phyloP scores from a whole-genome alignment of 163 green algal species.

The Chlorella variabilis region DNA sequence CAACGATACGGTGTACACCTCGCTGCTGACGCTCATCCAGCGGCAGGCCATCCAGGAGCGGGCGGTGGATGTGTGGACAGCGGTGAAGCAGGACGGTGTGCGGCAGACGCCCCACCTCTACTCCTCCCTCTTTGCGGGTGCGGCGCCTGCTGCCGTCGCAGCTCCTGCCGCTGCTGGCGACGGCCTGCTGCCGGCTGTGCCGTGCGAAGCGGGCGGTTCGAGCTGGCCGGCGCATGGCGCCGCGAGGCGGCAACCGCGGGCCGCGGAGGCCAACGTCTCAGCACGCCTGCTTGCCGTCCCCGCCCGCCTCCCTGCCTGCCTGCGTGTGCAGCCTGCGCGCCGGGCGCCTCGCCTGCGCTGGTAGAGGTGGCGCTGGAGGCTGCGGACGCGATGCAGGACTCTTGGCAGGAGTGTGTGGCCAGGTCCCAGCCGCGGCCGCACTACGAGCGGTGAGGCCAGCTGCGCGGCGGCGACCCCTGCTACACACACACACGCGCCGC shows the following conservation, averaged over 20 bases:
- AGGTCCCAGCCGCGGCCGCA: too few species aligned
- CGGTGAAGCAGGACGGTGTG: constrained; percentile 47
- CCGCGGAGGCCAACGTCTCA: too few species aligned
- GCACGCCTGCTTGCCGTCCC: too few species aligned
- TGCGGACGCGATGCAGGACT: constrained; percentile 18
- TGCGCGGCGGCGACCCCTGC: too few species aligned
- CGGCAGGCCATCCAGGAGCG: constrained; percentile 46
- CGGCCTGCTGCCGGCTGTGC: too few species aligned
- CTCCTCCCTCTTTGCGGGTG: constrained; percentile 48
- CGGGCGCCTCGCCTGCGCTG: constrained; percentile 42
- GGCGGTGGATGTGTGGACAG: constrained; percentile 61
- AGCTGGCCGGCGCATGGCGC: too few species aligned
- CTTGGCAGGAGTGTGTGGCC: background rate
- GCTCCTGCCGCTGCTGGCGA: too few species aligned
- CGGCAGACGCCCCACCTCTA: constrained; percentile 47
- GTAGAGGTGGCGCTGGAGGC: constrained; percentile 36
- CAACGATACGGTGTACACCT: constrained; percentile 11
- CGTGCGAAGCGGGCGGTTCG: too few species aligned
- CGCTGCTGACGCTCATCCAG: constrained; percentile 26
- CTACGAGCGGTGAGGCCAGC: constrained; percentile 17
- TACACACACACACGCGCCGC: background rate
- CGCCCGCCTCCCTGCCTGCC: too few species aligned
- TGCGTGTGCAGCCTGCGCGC: constrained; percentile 49
- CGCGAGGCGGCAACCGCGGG: too few species aligned
- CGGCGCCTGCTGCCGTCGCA: too few species aligned